Evolutionary conservation across 2,329 filamentous ascomycete genomes (phyloP).

Genomic region (Talaromyces sp.): DNA sequence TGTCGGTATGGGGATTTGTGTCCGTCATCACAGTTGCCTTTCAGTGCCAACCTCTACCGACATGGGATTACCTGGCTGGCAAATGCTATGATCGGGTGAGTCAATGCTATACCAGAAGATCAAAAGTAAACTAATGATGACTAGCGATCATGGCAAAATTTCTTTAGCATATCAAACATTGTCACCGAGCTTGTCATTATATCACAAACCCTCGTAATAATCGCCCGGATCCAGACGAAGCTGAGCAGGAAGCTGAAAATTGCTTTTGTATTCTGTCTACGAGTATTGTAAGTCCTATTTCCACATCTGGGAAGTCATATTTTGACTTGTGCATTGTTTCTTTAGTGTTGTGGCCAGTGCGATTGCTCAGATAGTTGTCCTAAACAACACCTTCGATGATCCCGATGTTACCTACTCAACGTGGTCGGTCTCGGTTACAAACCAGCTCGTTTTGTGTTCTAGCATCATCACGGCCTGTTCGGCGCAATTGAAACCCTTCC

Average conservation of each 20-base stretch:
- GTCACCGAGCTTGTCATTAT: conserved; percentile 28
- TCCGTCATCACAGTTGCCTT: conserved; percentile 24
- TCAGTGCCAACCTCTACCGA: conserved; percentile 23
- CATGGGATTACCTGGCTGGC: conserved; percentile 26
- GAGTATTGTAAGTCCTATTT: conserved; percentile 26
- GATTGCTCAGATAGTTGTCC: conserved; percentile 27
- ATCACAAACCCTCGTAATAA: conserved; percentile 26
- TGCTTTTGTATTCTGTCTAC: conserved; percentile 25
- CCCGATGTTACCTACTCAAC: conserved; percentile 26
- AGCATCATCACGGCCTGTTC: conserved; percentile 32
- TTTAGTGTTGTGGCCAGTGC: conserved; percentile 29
- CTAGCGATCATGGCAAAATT: conserved; percentile 29
- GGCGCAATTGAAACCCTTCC: conserved; percentile 33
- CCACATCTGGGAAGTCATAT: no score
- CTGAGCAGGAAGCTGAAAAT: conserved; percentile 25
- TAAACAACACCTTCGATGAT: conserved; percentile 17
- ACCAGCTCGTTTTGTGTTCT: conserved; percentile 18
- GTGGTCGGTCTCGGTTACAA: conserved; percentile 26
- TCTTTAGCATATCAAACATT: conserved; percentile 28
- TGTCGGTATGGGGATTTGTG: conserved; percentile 23
- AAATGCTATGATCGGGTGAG: conserved; percentile 27
- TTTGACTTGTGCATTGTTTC: background rate
- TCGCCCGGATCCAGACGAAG: conserved; percentile 28
- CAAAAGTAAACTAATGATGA: background rate
- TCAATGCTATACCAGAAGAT: background rate